These are phyloP conservation scores for Aureobasidium lini DNA, from an alignment of 2,329 filamentous ascomycete species.

Conservation along the genomic window DNA sequence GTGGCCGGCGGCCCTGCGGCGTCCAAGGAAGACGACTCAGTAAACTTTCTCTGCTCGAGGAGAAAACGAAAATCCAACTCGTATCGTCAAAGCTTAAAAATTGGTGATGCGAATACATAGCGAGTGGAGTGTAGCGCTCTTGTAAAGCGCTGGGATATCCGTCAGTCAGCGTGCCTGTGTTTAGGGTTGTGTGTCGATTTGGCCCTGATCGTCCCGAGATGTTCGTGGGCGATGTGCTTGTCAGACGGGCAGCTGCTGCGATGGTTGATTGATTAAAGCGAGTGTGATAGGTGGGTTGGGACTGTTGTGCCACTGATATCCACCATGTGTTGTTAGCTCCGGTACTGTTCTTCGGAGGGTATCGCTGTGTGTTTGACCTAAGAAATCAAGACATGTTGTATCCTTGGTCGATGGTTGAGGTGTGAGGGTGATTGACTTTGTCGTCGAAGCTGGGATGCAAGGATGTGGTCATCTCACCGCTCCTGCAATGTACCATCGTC, in stretches of 20 bases:
- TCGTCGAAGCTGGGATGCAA: neutral
- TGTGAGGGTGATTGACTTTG: neutral
- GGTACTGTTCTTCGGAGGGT: neutral
- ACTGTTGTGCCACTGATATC: neutral
- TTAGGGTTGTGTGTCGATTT: no score
- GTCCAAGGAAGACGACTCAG: no score
- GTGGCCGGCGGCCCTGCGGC: no score
- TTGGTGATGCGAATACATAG: no score
- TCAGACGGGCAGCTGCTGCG: neutral
- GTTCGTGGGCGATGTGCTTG: no score
- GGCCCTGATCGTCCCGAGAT: no score
- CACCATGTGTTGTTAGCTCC: neutral
- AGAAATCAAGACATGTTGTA: neutral
- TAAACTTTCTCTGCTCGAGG: no score
- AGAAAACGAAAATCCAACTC: no score
- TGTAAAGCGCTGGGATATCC: no score
- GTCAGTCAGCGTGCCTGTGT: no score
- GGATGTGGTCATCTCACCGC: neutral
- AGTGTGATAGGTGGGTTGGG: neutral
- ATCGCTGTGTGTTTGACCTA: neutral
- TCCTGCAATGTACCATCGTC: slow-evolving; percentile 7
- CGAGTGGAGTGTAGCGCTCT: no score
- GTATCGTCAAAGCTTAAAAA: no score
- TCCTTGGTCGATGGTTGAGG: neutral
- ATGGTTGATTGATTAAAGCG: neutral